Percentiles rank a stretch among this genome's conserved stretches.
phyloP scores from a whole-genome alignment of 441 rosid genomes.

The Macaranga tanarius region DNA sequence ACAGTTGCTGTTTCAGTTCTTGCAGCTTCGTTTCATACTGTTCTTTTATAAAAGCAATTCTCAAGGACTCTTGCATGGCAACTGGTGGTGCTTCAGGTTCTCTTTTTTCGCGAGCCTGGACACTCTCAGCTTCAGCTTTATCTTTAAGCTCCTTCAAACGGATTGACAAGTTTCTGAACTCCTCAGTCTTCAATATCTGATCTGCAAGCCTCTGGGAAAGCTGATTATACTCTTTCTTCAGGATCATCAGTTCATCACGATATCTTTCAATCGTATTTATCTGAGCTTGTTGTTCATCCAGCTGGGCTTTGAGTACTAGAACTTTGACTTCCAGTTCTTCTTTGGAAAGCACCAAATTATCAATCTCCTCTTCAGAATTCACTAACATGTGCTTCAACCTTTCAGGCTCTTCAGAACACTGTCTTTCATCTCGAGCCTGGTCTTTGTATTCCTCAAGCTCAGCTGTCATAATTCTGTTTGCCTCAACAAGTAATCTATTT shows the following conservation, averaged over 20 bases:
- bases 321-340: slow-evolving; percentile 59
- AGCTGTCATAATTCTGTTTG: slow-evolving; percentile 37
- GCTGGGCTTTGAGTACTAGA: slow-evolving; percentile 52
- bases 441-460: slow-evolving; percentile 52
- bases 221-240: slow-evolving; percentile 55
- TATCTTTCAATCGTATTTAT: slow-evolving; percentile 35
- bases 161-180: slow-evolving; percentile 74
- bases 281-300: slow-evolving; percentile 51
- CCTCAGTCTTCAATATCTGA: slow-evolving; percentile 87
- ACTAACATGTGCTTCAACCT: slow-evolving; percentile 46
- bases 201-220: slow-evolving; percentile 71
- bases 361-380: slow-evolving; percentile 57
- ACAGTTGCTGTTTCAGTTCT: slow-evolving; percentile 81
- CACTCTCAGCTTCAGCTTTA: slow-evolving; percentile 70
- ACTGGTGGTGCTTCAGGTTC: slow-evolving; percentile 54
- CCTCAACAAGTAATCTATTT: slow-evolving; percentile 46
- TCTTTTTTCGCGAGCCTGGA: slow-evolving; percentile 56
- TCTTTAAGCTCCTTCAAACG: slow-evolving; percentile 93
- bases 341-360: slow-evolving; percentile 51
- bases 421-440: slow-evolving; percentile 35
- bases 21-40: slow-evolving; percentile 84
- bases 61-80: slow-evolving; percentile 85
- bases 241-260: slow-evolving; percentile 40
- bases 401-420: slow-evolving; percentile 49
- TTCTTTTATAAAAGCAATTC: slow-evolving; percentile 96